Conservation (phyloP, 2,329 filamentous ascomycete genomes). For the Cladosporium sp. region DNA sequence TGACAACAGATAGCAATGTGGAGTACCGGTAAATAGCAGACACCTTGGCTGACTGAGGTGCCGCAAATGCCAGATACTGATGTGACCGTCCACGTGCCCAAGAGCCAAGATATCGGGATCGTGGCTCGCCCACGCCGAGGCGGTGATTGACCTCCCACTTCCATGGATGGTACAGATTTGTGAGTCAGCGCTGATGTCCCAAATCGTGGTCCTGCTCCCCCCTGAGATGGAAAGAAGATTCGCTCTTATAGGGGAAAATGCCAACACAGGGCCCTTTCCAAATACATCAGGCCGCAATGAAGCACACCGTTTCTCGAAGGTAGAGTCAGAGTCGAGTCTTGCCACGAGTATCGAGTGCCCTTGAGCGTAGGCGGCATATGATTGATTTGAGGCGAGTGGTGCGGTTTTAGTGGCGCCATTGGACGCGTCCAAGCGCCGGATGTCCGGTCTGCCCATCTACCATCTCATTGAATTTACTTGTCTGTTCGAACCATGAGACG, state of each 20-base stretch:
- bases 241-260: slow-evolving; percentile 15
- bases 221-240: slow-evolving; percentile 19
- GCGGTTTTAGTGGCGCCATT: not conserved
- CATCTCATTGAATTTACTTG: not conserved
- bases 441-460: slow-evolving; percentile 5
- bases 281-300: not conserved
- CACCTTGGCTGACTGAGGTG: slow-evolving; percentile 15
- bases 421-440: slow-evolving; percentile 9
- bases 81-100: slow-evolving; percentile 18
- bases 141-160: slow-evolving; percentile 19
- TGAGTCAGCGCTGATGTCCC: slow-evolving; percentile 15
- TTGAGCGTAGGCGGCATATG: not conserved
- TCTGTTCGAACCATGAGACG: too few species aligned
- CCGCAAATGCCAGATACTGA: slow-evolving; percentile 20
- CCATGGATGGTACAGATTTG: slow-evolving; percentile 15
- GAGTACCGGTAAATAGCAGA: slow-evolving; percentile 7
- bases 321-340: not conserved
- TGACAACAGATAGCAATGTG: slow-evolving; percentile 10
- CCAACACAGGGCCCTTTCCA: slow-evolving; percentile 15
- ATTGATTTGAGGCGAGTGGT: not conserved
- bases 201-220: slow-evolving; percentile 18
- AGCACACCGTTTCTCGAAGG: not conserved
- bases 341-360: not conserved
- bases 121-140: slow-evolving; percentile 14
- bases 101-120: slow-evolving; percentile 16